Base-by-base conservation (phyloP, 345 rosid species). In the Brassica juncea region DNA sequence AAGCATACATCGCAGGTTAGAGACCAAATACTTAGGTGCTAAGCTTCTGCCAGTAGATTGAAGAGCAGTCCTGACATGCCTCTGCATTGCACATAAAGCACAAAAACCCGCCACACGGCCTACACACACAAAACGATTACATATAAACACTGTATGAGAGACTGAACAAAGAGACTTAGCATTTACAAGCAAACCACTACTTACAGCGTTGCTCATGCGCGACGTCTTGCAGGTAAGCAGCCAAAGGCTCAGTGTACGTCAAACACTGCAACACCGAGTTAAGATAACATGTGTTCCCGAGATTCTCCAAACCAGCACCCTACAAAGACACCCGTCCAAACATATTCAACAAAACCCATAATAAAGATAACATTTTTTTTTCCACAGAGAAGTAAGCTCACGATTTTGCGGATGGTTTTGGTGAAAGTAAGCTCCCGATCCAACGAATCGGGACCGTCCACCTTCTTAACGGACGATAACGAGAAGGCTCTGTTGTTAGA, bases 251-350 rank as follows among this genome's bases (percentile, higher is more conserved):
- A 0, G 98, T 95, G 80, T 93, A 91, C 12, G 99, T 95, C 77
- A 95, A 86, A 81, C 99, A 95, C 71, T 95, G 98, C 84, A 95
- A 76, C 6, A 95, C 99, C 0, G 98, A 95, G 79, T 93, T 95
- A 15, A 95, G 94, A 80, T 91, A 95, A 84, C 99, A 95, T 73
- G 99, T 95, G 79, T 95, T 95, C 81, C 99, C 99, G 47, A 95
- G 91, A 86, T 95, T 95, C 82, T 84, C 84, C 81, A 93, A 86
- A 77, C 99, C 98, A 63, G 98, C 99, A 74, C 99, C 99, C 99
- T 93, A 87, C 60, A 82, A 68, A 79, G 44, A 55, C n/a, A 64
- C n/a, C 71, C 2, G 63, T 34, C 58, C 34, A 44, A 44, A 44
- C 47, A 52, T 15, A 21, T 73, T 73, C 59, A 69, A 35, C 31